phyloP scores from a whole-genome alignment of 495 filamentous ascomycete species.

The Usnea hakonensis region DNA sequence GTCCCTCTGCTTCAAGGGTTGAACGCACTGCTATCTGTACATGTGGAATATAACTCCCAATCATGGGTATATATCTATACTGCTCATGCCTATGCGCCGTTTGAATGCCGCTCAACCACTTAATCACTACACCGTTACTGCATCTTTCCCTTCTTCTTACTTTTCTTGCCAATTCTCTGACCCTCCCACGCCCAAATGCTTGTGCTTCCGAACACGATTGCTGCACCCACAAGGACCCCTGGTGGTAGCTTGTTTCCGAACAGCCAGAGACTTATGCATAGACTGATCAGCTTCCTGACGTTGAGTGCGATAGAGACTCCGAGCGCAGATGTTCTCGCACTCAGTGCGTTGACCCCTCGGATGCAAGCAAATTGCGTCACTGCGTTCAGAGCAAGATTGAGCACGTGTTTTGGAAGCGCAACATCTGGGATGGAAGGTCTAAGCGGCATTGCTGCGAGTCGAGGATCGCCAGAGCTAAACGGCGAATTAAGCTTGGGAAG shows the following conservation, averaged over 20 bases:
- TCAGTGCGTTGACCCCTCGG: constrained; percentile 85
- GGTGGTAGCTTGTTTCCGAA: constrained; percentile 76
- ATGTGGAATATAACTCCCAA: not conserved
- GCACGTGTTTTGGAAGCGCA: constrained; percentile 59
- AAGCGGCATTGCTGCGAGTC: constrained; percentile 33
- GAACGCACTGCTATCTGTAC: not conserved
- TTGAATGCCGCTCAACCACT: not conserved
- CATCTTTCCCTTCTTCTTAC: constrained; percentile 36
- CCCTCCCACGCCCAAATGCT: constrained; percentile 81
- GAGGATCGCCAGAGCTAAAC: not conserved
- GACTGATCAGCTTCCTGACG: constrained; percentile 85
- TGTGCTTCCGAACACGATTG: constrained; percentile 79
- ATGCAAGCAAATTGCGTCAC: constrained; percentile 92
- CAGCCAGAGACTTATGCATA: constrained; percentile 82
- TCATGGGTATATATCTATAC: not conserved
- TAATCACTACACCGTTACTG: not conserved
- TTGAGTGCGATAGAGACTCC: constrained; percentile 96
- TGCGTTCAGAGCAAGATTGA: constrained; percentile 70
- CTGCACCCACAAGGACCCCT: constrained; percentile 71
- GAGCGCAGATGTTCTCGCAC: constrained; percentile 75
- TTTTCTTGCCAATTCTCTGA: constrained; percentile 34
- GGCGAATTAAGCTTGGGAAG: not conserved
- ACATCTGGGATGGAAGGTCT: constrained; percentile 38
- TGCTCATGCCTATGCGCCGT: not conserved
- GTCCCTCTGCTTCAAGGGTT: not conserved